Evolutionary conservation across 768 basidiomycete species (phyloP).

Genomic region (Auriscalpium vulgare): DNA sequence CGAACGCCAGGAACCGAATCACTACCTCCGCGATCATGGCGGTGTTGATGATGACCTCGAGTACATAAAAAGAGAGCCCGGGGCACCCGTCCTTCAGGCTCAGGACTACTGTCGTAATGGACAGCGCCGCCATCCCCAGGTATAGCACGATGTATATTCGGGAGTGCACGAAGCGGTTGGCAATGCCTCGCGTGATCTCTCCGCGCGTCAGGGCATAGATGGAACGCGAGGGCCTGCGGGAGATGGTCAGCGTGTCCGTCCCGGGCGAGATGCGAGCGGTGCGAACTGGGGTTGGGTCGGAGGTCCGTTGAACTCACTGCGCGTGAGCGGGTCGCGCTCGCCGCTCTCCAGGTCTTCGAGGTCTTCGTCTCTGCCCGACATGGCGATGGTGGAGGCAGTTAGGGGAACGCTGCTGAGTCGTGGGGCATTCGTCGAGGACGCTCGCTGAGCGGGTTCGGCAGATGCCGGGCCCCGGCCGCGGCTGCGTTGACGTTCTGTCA

Average conservation of each 20-base stretch:
- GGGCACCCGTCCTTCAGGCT: constrained; percentile 83
- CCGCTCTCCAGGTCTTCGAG: constrained; percentile 24
- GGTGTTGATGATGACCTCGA: constrained; percentile 83
- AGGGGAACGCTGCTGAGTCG: not conserved
- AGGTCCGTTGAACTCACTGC: constrained; percentile 6
- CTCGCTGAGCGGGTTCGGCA: not conserved
- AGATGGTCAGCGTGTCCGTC: not conserved
- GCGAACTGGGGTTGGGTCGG: constrained; percentile 18
- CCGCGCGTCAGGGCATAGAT: constrained; percentile 79
- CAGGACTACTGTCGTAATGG: constrained; percentile 77
- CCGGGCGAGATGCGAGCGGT: constrained; percentile 5
- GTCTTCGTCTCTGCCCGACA: constrained; percentile 20
- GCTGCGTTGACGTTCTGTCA: not conserved
- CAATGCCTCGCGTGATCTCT: constrained; percentile 79
- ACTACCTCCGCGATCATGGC: constrained; percentile 93
- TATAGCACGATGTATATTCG: constrained; percentile 83
- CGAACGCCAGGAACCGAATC: constrained; percentile 88
- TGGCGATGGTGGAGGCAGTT: constrained; percentile 6
- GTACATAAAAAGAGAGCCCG: constrained; percentile 77
- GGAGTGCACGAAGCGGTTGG: constrained; percentile 87
- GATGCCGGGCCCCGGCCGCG: not conserved
- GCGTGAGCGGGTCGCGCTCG: constrained; percentile 23
- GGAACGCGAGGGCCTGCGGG: constrained; percentile 61
- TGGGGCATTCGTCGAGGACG: not conserved
- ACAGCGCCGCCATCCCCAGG: constrained; percentile 81